Base-by-base conservation (phyloP, 768 basidiomycete species). In the Baorangia bicolor region DNA sequence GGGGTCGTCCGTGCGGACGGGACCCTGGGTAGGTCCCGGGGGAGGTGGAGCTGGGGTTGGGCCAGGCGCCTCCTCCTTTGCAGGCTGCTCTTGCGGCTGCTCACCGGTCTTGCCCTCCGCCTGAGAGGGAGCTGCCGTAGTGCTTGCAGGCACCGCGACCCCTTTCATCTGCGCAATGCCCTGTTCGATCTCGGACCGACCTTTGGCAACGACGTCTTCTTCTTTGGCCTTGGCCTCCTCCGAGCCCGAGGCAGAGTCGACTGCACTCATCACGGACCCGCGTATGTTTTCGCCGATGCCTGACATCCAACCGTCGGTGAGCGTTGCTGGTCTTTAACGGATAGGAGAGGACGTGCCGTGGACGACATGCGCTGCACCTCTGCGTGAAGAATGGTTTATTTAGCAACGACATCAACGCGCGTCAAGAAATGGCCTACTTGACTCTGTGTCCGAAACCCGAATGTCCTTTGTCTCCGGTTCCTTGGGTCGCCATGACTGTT, bases 261-360 rank as follows among this genome's bases (percentile, higher is more conserved):
- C 56, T 4, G 74, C 73, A 12, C 75, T 74, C 43, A 80, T 61
- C 10, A 72, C 55, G 0, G 77, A 73, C 8, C 81, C 81, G 25
- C 79, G 74, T 6, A 81, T 53, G 40, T 68, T 74, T 35, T 82
- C 80, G 8, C 78, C 77, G 1, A 76, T 28, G 4, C 81, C 81
- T 78, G 55, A 51, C 13, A 23, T 14, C 38, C n/a, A 23, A 41
- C 18, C 50, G 28, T 42, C n/a, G 2, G 38, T 62, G 18, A 66
- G 53, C 30, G 47, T 28, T 31, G 11, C 6, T n/a, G n/a, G 9
- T 34, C 27, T 16, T 28, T 33, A 10, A 44, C 12, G 10, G n/a
- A 48, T 16, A 37, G 43, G 39, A 53, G 25, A 35, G 25, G 0
- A 48, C 64, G 11, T 55, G 63, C 78, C 76, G 28, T 79, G 77